A percentile compares a stretch with the other conserved stretches of the same genome.
phyloP scores from a whole-genome alignment of 805 yeast genomes.

The Priceomyces carsonii region DNA sequence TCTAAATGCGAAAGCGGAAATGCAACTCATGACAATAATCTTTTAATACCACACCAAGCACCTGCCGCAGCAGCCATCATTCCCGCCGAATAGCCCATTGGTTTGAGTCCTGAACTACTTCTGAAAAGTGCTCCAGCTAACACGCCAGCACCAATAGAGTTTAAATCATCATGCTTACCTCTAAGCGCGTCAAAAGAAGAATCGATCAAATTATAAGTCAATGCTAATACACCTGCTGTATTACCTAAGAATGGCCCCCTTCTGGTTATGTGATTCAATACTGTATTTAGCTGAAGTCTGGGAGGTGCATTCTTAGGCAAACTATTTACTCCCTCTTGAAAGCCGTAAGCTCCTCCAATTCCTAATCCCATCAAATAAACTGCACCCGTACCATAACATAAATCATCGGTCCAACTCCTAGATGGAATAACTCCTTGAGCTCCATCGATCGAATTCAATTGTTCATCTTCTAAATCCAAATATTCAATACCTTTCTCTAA shows the following conservation, averaged over 20 bases:
- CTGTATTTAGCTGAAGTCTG: slow-evolving; percentile 82
- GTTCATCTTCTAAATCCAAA: slow-evolving; percentile 82
- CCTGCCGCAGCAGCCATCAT: slow-evolving; percentile 89
- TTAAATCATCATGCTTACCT: slow-evolving; percentile 84
- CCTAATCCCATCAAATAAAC: slow-evolving; percentile 86
- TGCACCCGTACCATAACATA: slow-evolving; percentile 97
- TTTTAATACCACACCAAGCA: slow-evolving; percentile 86
- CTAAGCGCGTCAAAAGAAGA: slow-evolving; percentile 75
- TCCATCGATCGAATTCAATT: slow-evolving; percentile 75
- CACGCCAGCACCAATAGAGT: slow-evolving; percentile 88
- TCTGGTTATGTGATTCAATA: slow-evolving; percentile 88
- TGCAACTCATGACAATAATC: slow-evolving; percentile 17
- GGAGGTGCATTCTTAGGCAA: slow-evolving; percentile 77
- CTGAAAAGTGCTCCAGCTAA: slow-evolving; percentile 89
- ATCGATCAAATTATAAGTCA: slow-evolving; percentile 83
- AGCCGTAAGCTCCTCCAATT: slow-evolving; percentile 85
- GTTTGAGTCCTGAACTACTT: slow-evolving; percentile 79
- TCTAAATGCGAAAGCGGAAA: slow-evolving; percentile 7
- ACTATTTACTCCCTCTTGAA: slow-evolving; percentile 79
- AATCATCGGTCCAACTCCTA: slow-evolving; percentile 97
- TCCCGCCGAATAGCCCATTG: slow-evolving; percentile 84
- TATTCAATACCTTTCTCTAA: slow-evolving; percentile 87
- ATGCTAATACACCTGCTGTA: slow-evolving; percentile 90
- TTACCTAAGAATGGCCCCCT: slow-evolving; percentile 97
- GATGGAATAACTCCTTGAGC: slow-evolving; percentile 89